These are phyloP conservation scores for Bacidia gigantensis DNA, from an alignment of 495 filamentous ascomycete genomes.

Conservation along the genomic window DNA sequence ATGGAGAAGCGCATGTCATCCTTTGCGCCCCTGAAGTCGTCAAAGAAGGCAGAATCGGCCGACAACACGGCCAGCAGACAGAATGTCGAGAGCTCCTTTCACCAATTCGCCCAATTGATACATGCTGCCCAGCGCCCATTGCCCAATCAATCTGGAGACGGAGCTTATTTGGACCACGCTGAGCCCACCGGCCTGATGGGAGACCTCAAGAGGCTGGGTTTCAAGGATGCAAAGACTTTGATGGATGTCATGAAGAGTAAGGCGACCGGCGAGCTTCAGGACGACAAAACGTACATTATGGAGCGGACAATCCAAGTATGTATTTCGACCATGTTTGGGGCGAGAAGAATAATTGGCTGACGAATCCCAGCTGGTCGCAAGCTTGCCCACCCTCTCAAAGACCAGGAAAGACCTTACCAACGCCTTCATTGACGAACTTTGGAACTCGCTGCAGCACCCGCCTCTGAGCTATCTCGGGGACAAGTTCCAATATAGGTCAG, in stretches of 20 bases:
- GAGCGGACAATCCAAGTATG: constrained; percentile 28
- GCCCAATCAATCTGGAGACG: constrained; percentile 52
- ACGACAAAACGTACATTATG: constrained; percentile 70
- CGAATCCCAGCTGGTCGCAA: constrained; percentile 41
- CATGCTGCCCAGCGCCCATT: constrained; percentile 50
- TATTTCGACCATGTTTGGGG: not conserved
- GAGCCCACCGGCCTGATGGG: constrained; percentile 42
- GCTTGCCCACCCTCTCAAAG: constrained; percentile 48
- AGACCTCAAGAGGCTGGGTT: constrained; percentile 49
- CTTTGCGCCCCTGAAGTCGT: constrained; percentile 19
- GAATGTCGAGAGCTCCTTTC: constrained; percentile 39
- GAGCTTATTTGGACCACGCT: constrained; percentile 38
- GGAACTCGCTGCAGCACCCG: constrained; percentile 44
- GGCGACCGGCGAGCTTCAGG: constrained; percentile 37
- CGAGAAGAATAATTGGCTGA: not conserved
- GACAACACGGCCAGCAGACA: constrained; percentile 25
- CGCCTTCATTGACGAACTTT: constrained; percentile 55
- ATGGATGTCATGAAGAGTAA: constrained; percentile 39
- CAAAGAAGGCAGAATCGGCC: constrained; percentile 22
- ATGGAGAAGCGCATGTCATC: constrained; percentile 13
- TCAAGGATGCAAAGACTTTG: constrained; percentile 43
- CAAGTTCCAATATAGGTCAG: constrained; percentile 51
- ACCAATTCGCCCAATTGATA: constrained; percentile 49
- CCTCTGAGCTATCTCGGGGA: constrained; percentile 49
- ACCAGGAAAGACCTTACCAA: constrained; percentile 52